Base-by-base conservation (phyloP, 768 basidiomycete genomes). In the Amanita thiersii region DNA sequence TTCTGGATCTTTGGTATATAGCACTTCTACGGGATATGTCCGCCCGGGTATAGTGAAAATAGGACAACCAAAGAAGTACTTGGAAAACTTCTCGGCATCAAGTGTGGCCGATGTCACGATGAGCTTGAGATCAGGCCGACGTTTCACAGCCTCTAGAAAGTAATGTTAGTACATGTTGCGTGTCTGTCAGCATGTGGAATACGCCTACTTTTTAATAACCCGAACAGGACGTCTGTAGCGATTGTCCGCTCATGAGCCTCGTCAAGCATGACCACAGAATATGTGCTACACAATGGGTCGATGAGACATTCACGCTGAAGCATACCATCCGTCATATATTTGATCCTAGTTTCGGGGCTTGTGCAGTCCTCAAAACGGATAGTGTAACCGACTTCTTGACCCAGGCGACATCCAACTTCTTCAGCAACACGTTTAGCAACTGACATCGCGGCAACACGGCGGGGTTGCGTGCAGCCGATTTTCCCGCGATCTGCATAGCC, bases 261-360 rank as follows among this genome's bases (percentile, higher is more conserved):
- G 58, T 99, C 96, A 58, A 99, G 71, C 86, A 99, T 99, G 61
- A 99, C 69, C 40, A 97, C 90, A 2, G 89, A 90, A 58, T 99
- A 99, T 35, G 80, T 75, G 46, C 81, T 87, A 58, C 91, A 83
- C 46, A 96, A 80, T 4, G 94, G 94, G 55, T 99, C 96, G 56
- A 98, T 87, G 40, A 99, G 68, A 49, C 86, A 90, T 69, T 99
- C 96, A 64, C 96, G 79, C 55, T 97, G 89, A 18, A 99, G 73
- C 91, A 99, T 97, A 68, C 96, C 96, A 56, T 98, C 96, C 55
- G 96, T 99, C 96, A 99, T 97, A 74, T 96, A 99, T 63, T 98
- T 99, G 74, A 99, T 99, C 56, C 86, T 81, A 2, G 96, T 98
- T 64, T 99, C 96, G 3, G 96, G 94, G 56, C 91, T 86, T 4